Evolutionary conservation across 2,329 filamentous ascomycete genomes (phyloP).

Genomic region (Ilyonectria robusta): DNA sequence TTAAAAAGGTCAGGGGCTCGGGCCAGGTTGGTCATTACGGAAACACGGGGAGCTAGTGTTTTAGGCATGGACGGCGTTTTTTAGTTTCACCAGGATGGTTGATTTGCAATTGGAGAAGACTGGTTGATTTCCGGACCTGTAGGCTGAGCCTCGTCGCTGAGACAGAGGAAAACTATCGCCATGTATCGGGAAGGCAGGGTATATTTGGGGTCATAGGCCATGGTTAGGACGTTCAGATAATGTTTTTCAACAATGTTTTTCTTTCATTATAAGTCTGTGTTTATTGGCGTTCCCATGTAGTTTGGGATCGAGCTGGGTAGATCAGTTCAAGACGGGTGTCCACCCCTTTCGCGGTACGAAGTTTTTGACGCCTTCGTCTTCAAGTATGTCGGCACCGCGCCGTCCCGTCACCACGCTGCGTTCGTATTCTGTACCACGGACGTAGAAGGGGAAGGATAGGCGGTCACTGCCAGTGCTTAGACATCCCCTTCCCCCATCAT

Average conservation of each 20-base stretch:
- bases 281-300: not conserved
- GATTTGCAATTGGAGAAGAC: conserved; percentile 21
- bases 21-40: conserved; percentile 25
- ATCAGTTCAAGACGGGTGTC: conserved; percentile 60
- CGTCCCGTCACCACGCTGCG: conserved; percentile 77
- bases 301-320: conserved; percentile 32
- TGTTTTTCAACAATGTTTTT: conserved; percentile 34
- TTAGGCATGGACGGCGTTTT: conserved; percentile 51
- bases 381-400: conserved; percentile 70
- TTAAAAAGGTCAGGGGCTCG: conserved; percentile 27
- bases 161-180: conserved; percentile 3
- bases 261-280: not conserved
- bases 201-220: conserved; percentile 15
- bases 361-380: conserved; percentile 71
- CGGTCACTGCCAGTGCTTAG: conserved; percentile 32
- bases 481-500: not conserved
- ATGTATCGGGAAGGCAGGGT: not conserved
- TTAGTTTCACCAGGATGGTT: conserved; percentile 10
- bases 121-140: conserved; percentile 13
- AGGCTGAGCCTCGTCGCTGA: not conserved
- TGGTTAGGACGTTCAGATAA: conserved; percentile 33
- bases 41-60: conserved; percentile 36
- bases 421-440: conserved; percentile 72
- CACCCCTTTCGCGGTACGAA: conserved; percentile 74
- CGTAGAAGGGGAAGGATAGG: conserved; percentile 71